Evolutionary conservation across 2,329 filamentous ascomycete genomes (phyloP).

Genomic region (Fonsecaea pugnacius): DNA sequence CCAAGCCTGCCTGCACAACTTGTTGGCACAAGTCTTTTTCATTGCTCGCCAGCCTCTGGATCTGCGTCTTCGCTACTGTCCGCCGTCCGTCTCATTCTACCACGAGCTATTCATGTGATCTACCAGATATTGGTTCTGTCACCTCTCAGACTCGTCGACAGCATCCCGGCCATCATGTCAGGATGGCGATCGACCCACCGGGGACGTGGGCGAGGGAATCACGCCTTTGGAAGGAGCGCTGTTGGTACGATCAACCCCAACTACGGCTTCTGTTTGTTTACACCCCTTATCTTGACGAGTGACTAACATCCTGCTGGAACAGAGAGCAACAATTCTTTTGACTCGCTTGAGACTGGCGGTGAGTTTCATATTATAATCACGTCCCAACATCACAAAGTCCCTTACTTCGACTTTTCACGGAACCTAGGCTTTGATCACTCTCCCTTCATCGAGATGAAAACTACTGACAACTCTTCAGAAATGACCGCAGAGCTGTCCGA

Average conservation of each 20-base stretch:
- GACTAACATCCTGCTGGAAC: neutral
- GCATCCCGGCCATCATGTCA: neutral
- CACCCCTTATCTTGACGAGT: neutral
- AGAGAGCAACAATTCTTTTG: conserved; percentile 8
- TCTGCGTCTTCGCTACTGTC: neutral
- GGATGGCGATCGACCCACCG: neutral
- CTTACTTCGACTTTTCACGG: neutral
- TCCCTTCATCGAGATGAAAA: neutral
- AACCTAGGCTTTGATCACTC: neutral
- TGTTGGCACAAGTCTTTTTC: neutral
- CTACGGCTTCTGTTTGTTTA: neutral
- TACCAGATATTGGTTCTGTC: neutral
- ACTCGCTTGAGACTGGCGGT: conserved; percentile 5
- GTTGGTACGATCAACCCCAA: neutral
- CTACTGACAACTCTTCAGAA: conserved; percentile 23
- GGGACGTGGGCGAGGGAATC: conserved; percentile 10
- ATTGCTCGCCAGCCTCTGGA: neutral
- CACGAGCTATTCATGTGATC: neutral
- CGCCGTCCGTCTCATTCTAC: neutral
- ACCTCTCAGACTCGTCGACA: neutral
- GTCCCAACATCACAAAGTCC: neutral
- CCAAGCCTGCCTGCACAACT: neutral
- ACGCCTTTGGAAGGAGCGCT: neutral
- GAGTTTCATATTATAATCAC: neutral
- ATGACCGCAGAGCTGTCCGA: conserved; percentile 36